These are phyloP conservation scores for Pythium utonaiense DNA, from an alignment of 352 stramenopile genomes.

Conservation along the genomic window DNA sequence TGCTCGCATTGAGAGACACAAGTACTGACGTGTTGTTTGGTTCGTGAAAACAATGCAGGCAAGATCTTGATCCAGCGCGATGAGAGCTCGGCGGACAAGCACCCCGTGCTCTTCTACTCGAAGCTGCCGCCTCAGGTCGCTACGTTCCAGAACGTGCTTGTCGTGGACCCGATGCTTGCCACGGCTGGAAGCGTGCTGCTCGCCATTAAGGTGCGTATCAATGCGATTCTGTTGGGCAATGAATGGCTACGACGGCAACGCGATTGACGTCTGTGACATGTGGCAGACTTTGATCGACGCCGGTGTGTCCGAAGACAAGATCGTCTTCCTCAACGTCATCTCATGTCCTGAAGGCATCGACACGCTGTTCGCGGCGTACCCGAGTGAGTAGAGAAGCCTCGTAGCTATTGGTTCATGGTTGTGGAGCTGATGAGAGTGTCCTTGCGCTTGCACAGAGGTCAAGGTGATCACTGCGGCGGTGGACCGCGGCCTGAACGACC, in stretches of 20 bases:
- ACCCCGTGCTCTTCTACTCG: slow-evolving; percentile 91
- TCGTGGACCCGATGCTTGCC: slow-evolving; percentile 97
- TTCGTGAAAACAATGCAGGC: slow-evolving; percentile 32
- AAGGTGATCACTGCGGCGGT: slow-evolving; percentile 81
- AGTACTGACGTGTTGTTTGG: neutral
- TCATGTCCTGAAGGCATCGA: slow-evolving; percentile 89
- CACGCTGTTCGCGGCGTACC: slow-evolving; percentile 67
- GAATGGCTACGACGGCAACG: neutral
- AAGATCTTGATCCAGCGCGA: slow-evolving; percentile 98
- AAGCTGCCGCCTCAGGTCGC: slow-evolving; percentile 91
- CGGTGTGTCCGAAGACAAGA: slow-evolving; percentile 85
- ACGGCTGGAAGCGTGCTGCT: slow-evolving; percentile 87
- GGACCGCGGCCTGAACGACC: slow-evolving; percentile 88
- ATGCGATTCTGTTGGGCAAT: neutral
- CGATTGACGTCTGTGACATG: slow-evolving; percentile 15
- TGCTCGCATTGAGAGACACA: too few species aligned
- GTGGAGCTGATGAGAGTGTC: slow-evolving; percentile 2
- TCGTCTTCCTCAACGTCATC: slow-evolving; percentile 96
- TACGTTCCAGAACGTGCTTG: slow-evolving; percentile 83
- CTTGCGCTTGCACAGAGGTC: slow-evolving; percentile 31
- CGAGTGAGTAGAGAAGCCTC: slow-evolving; percentile 30
- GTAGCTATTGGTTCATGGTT: slow-evolving; percentile 25
- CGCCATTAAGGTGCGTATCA: slow-evolving; percentile 78
- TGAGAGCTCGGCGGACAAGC: slow-evolving; percentile 85
- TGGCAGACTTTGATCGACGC: slow-evolving; percentile 75